Evolutionary conservation across 78 protist genomes (phyloP), one percentile per base, ranked within the genome.

Genomic region (Dictyostelium brefeldianum): DNA sequence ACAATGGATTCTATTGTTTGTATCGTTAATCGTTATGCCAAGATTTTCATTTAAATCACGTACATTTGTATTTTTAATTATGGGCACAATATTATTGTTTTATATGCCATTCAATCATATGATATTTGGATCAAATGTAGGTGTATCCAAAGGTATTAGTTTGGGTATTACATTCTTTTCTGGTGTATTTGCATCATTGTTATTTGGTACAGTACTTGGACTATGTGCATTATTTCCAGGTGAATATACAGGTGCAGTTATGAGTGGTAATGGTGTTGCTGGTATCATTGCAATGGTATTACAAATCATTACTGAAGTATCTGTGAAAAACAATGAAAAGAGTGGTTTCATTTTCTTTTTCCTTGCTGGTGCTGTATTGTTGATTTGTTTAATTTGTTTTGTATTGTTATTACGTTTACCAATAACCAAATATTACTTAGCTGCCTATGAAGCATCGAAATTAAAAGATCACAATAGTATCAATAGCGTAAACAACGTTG

Each of bases 181-280:
- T 56, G 95, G 95, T 57, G 51, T 69, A 15, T 43, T 71, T 14
- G 84, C 90, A 43, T 82, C 90, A 25, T 36, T 91, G 1, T 51
- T 91, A 6, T 91, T 91, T 78, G 91, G 95, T 46, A 81, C 78
- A n/a, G 90, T 91, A 22, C 36, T 91, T 41, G 90, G 95, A 46
- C 48, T 91, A n/a, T 74, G 46, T 15, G 89, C 90, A 12, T 74
- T 91, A 0, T 91, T 91, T 62, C 95, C 95, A 81, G 29, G 53
- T 10, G 77, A 83, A 17, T 91, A 91, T 59, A 79, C 90, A 20
- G 95, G 95, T 81, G 89, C 90, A 1, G 90, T 91, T 14, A 91
- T 91, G 95, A 70, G 80, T 43, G 95, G 95, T 83, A 69, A 70
- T 59, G 95, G 95, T 80, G 78, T 91, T 25, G 95, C 95, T 10